Evolutionary conservation across 2,329 filamentous ascomycete genomes (phyloP), one percentile per base, ranked within the genome.

Genomic region (Parasarocladium wereldwijsianum): DNA sequence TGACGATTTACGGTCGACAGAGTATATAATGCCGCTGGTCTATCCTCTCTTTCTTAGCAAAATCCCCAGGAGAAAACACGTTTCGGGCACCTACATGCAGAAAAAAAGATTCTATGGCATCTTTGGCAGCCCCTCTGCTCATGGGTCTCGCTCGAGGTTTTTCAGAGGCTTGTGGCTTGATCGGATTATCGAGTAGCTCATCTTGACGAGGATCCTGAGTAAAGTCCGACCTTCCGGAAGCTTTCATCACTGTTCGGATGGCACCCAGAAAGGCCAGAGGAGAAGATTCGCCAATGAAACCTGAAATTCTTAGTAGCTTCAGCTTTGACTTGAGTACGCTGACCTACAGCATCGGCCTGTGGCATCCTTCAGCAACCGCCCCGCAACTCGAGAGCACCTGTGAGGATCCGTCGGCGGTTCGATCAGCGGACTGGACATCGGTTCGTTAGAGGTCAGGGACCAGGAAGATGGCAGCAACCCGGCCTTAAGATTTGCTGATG

Each of bases 261-360:
- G 17, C 27, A 12, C 27, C 17, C 6, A 32, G 31, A 16, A 26
- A 11, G 9, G 23, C 31, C 17, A 32, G 15, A 11, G 31, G 12
- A 8, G 24, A 32, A 5, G 24, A 27, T 3, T 5, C 6, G 14
- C 31, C 23, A 8, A 26, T 24, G 20, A 24, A 30, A 13, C 16
- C 28, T 30, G 12, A 6, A n/a, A n/a, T n/a, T n/a, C n/a, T n/a
- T n/a, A 13, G 5, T 11, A 8, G 12, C n/a, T 23, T 14, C 17
- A 4, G 13, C 6, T 10, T 12, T 13, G 23, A 8, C 8, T 4
- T 16, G 16, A 23, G 16, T 14, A 32, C 31, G 18, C 5, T 21
- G 24, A 5, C 24, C 16, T 22, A 17, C 24, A 8, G 16, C 17
- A 6, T 23, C 10, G 6, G 10, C n/a, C n/a, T n/a, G 11, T n/a